A percentile compares a stretch with the other conserved stretches of the same genome.
Evolutionary conservation across 164 flowering plant species (phyloP).

Genomic region (Hamamelis virginiana): DNA sequence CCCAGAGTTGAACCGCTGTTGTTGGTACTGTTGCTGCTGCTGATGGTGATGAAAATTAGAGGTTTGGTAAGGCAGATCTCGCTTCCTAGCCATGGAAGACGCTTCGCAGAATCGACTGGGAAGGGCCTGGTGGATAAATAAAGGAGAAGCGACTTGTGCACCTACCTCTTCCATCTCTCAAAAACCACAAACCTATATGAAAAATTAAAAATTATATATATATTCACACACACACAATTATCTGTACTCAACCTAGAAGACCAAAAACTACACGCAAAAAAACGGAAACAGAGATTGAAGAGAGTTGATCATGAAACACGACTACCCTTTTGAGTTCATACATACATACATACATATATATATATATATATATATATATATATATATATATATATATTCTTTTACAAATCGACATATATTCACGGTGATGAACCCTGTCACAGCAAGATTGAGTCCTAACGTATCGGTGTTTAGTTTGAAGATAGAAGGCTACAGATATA

Average conservation of each 20-base stretch:
- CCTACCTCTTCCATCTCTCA: conserved; percentile 64
- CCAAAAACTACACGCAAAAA: too few relatives aligned
- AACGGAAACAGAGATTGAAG: background rate
- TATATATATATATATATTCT: too few relatives aligned
- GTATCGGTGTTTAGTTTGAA: background rate
- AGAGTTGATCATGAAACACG: background rate
- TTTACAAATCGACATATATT: background rate
- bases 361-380: too few relatives aligned
- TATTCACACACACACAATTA: too few relatives aligned
- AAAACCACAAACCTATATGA: background rate
- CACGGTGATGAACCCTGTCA: background rate
- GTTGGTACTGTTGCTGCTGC: conserved; percentile 18
- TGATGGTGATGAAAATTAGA: conserved; percentile 27
- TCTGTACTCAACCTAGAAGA: too few relatives aligned
- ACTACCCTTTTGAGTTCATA: too few relatives aligned
- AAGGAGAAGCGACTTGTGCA: conserved; percentile 61
- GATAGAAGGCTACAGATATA: too few relatives aligned
- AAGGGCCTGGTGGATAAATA: conserved; percentile 50
- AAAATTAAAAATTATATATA: background rate
- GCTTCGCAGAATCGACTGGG: conserved; percentile 44
- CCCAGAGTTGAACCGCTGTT: conserved; percentile 15
- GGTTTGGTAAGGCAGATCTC: conserved; percentile 48
- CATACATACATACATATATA: too few relatives aligned
- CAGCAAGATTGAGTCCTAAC: background rate
- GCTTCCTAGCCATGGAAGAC: conserved; percentile 55